These are phyloP conservation scores for Oryza glumipatula DNA, from an alignment of 176 grass and related monocot species.

Conservation along the genomic window DNA sequence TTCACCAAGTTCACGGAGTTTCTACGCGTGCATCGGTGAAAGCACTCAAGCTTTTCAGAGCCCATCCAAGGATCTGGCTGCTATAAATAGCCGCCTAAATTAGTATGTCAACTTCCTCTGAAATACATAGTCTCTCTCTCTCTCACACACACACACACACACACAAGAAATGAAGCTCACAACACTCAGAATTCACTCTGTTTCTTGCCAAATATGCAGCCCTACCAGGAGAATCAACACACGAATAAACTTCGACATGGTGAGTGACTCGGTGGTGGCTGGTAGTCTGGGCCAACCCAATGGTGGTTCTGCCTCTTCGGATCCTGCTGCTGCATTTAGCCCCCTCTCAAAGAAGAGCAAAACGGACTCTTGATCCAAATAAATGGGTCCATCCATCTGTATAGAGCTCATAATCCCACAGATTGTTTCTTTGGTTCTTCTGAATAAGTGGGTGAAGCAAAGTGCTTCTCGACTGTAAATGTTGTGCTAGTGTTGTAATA, in stretches of 20 bases:
- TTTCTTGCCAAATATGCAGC: constrained; percentile 48
- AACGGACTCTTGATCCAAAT: constrained; percentile 49
- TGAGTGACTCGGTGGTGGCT: constrained; percentile 89
- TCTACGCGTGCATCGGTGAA: constrained; percentile 95
- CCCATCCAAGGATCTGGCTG: constrained; percentile 79
- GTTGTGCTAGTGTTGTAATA: constrained; percentile 49
- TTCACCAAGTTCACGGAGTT: constrained; percentile 87
- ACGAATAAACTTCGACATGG: constrained; percentile 88
- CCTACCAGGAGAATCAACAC: constrained; percentile 63
- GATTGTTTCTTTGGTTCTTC: constrained; percentile 39
- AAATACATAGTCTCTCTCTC: not conserved
- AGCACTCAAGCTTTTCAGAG: constrained; percentile 87
- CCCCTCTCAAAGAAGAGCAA: constrained; percentile 62
- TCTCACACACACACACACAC: not conserved
- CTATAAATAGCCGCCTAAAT: constrained; percentile 83
- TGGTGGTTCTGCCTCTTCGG: constrained; percentile 55
- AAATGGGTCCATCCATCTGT: constrained; percentile 43
- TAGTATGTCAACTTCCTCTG: constrained; percentile 50
- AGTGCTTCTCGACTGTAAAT: constrained; percentile 58
- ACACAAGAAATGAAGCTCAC: not conserved
- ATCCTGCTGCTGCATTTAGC: constrained; percentile 52
- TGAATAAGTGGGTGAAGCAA: constrained; percentile 55
- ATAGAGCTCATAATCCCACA: constrained; percentile 47
- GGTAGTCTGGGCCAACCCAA: constrained; percentile 75
- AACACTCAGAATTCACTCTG: constrained; percentile 12